phyloP scores from a whole-genome alignment of 2,329 filamentous ascomycete genomes.

The Penicillium sp. region DNA sequence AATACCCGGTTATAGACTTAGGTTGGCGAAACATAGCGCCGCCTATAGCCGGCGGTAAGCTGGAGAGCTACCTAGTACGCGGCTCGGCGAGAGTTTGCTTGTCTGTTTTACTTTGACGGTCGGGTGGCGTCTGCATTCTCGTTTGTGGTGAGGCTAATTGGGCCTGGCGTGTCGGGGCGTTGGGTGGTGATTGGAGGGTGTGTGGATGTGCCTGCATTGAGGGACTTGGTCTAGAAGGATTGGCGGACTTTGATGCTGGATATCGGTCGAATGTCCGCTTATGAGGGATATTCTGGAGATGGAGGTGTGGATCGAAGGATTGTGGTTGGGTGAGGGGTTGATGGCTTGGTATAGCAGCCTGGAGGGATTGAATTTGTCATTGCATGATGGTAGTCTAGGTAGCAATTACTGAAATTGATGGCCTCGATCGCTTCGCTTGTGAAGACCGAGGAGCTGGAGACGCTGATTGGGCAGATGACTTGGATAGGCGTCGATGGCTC shows the following conservation, averaged over 20 bases:
- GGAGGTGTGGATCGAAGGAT: not conserved
- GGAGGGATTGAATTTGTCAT: not conserved
- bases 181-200: not conserved
- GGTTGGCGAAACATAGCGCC: constrained; percentile 1
- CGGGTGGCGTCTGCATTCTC: not conserved
- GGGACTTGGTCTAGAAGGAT: not conserved
- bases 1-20: constrained; percentile 13
- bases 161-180: not conserved
- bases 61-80: not conserved
- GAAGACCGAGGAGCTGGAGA: not conserved
- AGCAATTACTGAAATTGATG: not conserved
- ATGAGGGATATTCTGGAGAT: not conserved
- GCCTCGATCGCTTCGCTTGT: not conserved
- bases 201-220: not conserved
- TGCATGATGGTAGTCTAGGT: not conserved
- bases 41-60: constrained; percentile 16
- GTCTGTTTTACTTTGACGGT: not conserved
- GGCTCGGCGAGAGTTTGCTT: constrained; percentile 3
- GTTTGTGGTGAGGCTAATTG: not conserved
- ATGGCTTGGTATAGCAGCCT: not conserved
- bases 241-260: not conserved
- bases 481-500: not conserved
- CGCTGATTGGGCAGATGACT: not conserved
- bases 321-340: not conserved
- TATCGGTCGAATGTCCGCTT: not conserved